A percentile compares a stretch with the other conserved stretches of the same genome.
These are phyloP conservation scores for Pichia membranifaciens DNA, from an alignment of 805 yeast genomes.

Conservation along the genomic window DNA sequence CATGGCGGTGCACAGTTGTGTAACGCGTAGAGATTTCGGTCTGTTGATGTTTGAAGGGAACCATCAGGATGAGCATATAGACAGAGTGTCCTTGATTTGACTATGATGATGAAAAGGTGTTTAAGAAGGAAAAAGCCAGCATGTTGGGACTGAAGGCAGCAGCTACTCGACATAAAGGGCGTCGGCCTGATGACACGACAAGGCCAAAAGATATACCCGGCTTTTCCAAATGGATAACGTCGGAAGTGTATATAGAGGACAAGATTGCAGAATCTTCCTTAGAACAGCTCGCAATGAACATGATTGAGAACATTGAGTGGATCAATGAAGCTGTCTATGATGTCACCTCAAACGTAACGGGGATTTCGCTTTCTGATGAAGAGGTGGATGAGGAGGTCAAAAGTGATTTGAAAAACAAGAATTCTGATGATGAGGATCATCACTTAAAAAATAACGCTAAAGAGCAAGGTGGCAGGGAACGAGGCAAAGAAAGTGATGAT, in stretches of 20 bases:
- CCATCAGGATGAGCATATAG: too few relatives aligned
- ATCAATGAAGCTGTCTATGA: slow-evolving; percentile 26
- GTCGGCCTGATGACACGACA: slow-evolving; percentile 6
- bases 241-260: slow-evolving; percentile 25
- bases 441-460: neutral
- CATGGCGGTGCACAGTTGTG: neutral
- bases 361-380: neutral
- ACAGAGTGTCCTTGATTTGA: too few relatives aligned
- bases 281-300: slow-evolving; percentile 21
- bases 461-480: neutral
- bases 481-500: neutral
- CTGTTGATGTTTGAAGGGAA: neutral
- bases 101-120: too few relatives aligned
- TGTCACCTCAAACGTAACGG: slow-evolving; percentile 2
- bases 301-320: slow-evolving; percentile 27
- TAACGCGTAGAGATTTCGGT: neutral
- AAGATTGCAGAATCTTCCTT: slow-evolving; percentile 22
- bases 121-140: neutral
- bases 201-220: slow-evolving; percentile 23
- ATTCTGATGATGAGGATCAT: too few relatives aligned
- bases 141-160: slow-evolving; percentile 31
- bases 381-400: neutral
- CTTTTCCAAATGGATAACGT: slow-evolving; percentile 31
- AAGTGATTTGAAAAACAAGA: too few relatives aligned
- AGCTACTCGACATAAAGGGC: slow-evolving; percentile 13